Percentiles rank a stretch among this genome's conserved stretches.
phyloP scores from a whole-genome alignment of 495 filamentous ascomycete species.

The Peziza echinospora region DNA sequence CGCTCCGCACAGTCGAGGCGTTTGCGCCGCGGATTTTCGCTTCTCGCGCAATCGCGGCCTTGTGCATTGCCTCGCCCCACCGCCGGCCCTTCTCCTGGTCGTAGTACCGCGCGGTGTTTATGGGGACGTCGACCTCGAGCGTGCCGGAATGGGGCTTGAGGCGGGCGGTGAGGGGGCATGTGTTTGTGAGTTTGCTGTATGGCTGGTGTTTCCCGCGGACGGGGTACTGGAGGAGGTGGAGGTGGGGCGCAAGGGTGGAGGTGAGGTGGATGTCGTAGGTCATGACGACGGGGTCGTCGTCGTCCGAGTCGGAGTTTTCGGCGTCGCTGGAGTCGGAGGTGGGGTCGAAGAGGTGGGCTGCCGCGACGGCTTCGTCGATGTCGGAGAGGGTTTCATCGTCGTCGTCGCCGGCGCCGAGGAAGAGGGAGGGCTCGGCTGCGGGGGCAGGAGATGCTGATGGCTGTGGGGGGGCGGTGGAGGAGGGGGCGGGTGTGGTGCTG shows the following conservation, averaged over 20 bases:
- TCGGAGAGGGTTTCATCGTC: constrained; percentile 4
- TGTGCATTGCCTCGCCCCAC: constrained; percentile 45
- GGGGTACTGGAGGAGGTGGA: constrained; percentile 53
- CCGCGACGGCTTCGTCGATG: constrained; percentile 1
- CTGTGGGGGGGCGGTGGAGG: constrained; percentile 1
- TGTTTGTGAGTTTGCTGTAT: constrained; percentile 31
- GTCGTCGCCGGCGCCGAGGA: constrained; percentile 2
- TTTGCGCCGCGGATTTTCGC: constrained; percentile 23
- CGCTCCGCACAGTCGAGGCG: constrained; percentile 1
- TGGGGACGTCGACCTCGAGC: constrained; percentile 52
- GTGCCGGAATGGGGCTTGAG: constrained; percentile 46
- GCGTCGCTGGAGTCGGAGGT: constrained; percentile 1
- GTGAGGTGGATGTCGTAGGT: constrained; percentile 18
- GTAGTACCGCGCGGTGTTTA: constrained; percentile 39
- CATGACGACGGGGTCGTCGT: constrained; percentile 15
- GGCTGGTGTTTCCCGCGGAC: constrained; percentile 29
- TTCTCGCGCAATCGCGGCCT: constrained; percentile 12
- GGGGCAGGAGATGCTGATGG: too few species aligned
- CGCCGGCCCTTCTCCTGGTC: constrained; percentile 39
- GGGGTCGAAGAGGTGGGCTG: background rate
- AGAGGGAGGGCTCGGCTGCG: constrained; percentile 6
- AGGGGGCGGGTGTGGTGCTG: background rate
- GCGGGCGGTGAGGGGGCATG: constrained; percentile 37
- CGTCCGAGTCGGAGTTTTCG: constrained; percentile 1
- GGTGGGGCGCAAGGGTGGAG: constrained; percentile 19